Base-by-base conservation (phyloP, 2,329 filamentous ascomycete species). In the Nothophoma quercina region DNA sequence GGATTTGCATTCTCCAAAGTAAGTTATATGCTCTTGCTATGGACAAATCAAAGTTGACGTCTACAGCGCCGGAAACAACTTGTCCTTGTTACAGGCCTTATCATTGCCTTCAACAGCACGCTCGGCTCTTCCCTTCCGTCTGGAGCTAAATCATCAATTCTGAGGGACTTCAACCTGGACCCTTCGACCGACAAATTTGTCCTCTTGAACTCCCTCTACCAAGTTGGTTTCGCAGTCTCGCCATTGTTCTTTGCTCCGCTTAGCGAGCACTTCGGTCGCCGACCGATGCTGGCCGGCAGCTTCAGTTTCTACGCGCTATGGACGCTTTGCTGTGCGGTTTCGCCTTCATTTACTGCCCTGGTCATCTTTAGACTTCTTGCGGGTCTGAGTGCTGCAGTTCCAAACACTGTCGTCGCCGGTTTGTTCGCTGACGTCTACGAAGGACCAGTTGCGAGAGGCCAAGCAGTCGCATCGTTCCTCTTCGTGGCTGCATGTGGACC, bases 401-500 rank as follows among this genome's bases (percentile, higher is more conserved):
- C 76, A 0, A 84, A 88, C 42, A 80, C 83, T 6, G 79, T 88
- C 16, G 81, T 85, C 2, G 54, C 82, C 75, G 22, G 86, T 1
- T 79, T 88, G 15, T 78, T 86, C 53, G 85, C 87, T 12, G 87
- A 89, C 68, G 78, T 88, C 13, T 88, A 83, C 60, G 75, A 76
- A 44, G 78, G 84, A 35, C 77, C 81, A 1, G 71, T 79, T 25
- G 77, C 78, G 1, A 76, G 86, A 44, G 87, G 86, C 2, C 77
- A 84, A 23, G 83, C 85, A 3, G 84, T 88, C 76, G 81, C 85
- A 19, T 28, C 33, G 2, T 43, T 44, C 2, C 72, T 43, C 87
- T 56, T 60, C 38, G 45, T 21, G 83, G 89, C 86, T 10, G 79
- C 83, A 2, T 82, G 83, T 25, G 87, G 87, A 0, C 86, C 85